These are phyloP conservation scores for Clitopilus passeckerianus DNA, from an alignment of 768 basidiomycete species.

Conservation along the genomic window DNA sequence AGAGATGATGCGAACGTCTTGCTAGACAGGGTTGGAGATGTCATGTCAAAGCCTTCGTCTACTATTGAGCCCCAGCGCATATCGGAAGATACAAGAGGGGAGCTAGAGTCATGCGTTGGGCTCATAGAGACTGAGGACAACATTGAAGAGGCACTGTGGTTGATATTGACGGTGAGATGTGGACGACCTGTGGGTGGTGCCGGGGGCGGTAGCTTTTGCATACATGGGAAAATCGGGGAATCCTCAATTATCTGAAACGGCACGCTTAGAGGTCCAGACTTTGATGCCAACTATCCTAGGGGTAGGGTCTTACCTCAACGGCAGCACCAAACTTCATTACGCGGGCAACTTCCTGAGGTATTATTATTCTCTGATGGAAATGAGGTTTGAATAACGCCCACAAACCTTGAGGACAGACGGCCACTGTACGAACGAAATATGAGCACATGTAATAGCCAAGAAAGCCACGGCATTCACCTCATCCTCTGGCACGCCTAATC, in stretches of 20 bases:
- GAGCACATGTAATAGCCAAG: background rate
- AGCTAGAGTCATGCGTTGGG: background rate
- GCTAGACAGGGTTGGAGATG: slow-evolving; percentile 1
- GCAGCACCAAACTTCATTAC: slow-evolving; percentile 58
- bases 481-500: slow-evolving; percentile 68
- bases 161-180: background rate
- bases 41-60: slow-evolving; percentile 9
- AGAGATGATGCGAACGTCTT: slow-evolving; percentile 1
- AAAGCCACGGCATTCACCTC: slow-evolving; percentile 33
- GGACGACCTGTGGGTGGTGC: background rate
- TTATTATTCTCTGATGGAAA: slow-evolving; percentile 3
- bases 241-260: slow-evolving; percentile 62
- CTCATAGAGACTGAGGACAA: background rate
- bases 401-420: slow-evolving; percentile 54
- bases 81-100: slow-evolving; percentile 10
- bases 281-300: background rate
- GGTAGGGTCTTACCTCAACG: slow-evolving; percentile 48
- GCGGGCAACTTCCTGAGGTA: slow-evolving; percentile 56
- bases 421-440: slow-evolving; percentile 38
- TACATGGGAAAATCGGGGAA: slow-evolving; percentile 64
- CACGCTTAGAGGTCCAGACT: background rate
- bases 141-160: slow-evolving; percentile 11
- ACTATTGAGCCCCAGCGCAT: slow-evolving; percentile 6
- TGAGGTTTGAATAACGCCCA: slow-evolving; percentile 10
- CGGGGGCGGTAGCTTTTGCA: slow-evolving; percentile 13